Percentiles rank a stretch among this genome's conserved stretches.
These are phyloP conservation scores for Talaromyces wortmannii DNA, from an alignment of 495 filamentous ascomycete species.

Conservation along the genomic window DNA sequence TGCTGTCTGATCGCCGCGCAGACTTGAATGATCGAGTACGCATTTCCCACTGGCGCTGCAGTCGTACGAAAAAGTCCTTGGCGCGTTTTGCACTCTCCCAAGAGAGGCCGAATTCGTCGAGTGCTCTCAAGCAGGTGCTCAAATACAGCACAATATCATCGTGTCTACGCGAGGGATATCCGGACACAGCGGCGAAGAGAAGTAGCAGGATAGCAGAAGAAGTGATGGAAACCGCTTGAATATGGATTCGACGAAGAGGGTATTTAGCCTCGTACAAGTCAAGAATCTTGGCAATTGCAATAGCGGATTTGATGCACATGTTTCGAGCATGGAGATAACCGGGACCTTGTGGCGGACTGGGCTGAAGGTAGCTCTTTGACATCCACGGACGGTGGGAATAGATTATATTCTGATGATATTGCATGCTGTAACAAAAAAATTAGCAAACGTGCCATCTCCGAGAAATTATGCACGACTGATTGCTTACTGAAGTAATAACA, in stretches of 20 bases:
- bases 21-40: slow-evolving; percentile 21
- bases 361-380: slow-evolving; percentile 41
- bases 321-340: slow-evolving; percentile 39
- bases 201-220: slow-evolving; percentile 44
- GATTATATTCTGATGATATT: slow-evolving; percentile 47
- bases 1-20: too few relatives aligned
- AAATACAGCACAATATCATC: slow-evolving; percentile 37
- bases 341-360: slow-evolving; percentile 32
- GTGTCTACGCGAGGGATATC: slow-evolving; percentile 16
- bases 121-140: slow-evolving; percentile 39
- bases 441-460: slow-evolving; percentile 2
- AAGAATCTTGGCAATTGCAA: slow-evolving; percentile 34
- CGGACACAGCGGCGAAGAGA: slow-evolving; percentile 37
- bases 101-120: slow-evolving; percentile 38
- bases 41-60: slow-evolving; percentile 38
- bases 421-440: slow-evolving; percentile 27
- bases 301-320: slow-evolving; percentile 42
- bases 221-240: slow-evolving; percentile 41
- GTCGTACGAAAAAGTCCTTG: slow-evolving; percentile 35
- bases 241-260: slow-evolving; percentile 43
- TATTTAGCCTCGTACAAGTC: slow-evolving; percentile 42
- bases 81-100: slow-evolving; percentile 41
- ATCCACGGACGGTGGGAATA: slow-evolving; percentile 45
- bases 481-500: slow-evolving; percentile 39
- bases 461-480: too few relatives aligned